Percentiles rank a stretch among this genome's conserved stretches.
Evolutionary conservation across 192 early-diverging fungal genomes (phyloP).

Genomic region (Chytriomyces confervae): DNA sequence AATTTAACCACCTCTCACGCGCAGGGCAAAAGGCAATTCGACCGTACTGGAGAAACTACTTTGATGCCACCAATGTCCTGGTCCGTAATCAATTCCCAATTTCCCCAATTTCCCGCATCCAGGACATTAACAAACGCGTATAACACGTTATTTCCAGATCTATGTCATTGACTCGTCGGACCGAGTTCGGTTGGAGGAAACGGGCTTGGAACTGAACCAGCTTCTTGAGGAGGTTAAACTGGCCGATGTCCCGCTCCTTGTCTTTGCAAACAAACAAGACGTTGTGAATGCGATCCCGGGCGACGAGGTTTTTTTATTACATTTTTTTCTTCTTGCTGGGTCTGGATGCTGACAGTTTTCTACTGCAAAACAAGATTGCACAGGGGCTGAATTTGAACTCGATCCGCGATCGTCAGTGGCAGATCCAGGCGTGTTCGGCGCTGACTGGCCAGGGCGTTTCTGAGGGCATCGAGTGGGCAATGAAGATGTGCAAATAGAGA

Average conservation of each 20-base stretch:
- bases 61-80: constrained; percentile 65
- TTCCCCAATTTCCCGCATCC: too few species aligned
- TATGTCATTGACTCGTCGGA: constrained; percentile 98
- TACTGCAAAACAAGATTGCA: constrained; percentile 50
- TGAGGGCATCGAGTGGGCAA: constrained; percentile 69
- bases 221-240: constrained; percentile 89
- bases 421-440: constrained; percentile 66
- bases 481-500: constrained; percentile 47
- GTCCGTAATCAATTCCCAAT: constrained; percentile 7
- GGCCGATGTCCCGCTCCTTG: constrained; percentile 87
- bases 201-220: constrained; percentile 72
- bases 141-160: constrained; percentile 45
- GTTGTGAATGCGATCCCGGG: constrained; percentile 62
- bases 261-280: constrained; percentile 99
- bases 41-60: constrained; percentile 69
- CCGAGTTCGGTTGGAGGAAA: constrained; percentile 79
- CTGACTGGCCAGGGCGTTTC: constrained; percentile 55
- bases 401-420: constrained; percentile 64
- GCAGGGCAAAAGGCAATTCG: constrained; percentile 62
- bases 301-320: constrained; percentile 48
- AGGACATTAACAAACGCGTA: too few species aligned
- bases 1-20: neutral
- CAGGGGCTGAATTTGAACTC: constrained; percentile 60
- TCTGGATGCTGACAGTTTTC: neutral
- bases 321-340: neutral